Evolutionary conservation across 2,329 filamentous ascomycete genomes (phyloP), one percentile per base, ranked within the genome.

Genomic region (Aspergillus japonicus): DNA sequence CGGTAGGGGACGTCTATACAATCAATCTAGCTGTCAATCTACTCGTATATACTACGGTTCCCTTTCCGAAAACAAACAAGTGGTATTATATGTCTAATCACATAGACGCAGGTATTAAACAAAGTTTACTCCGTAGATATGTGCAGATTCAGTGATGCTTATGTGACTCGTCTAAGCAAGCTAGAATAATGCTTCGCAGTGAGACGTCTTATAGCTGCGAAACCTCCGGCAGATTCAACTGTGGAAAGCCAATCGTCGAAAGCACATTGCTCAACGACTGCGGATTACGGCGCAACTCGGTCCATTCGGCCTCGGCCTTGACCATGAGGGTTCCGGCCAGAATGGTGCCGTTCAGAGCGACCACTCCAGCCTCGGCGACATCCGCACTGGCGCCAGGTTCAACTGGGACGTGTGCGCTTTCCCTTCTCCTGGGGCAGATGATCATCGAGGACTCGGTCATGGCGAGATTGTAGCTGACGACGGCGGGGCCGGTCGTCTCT

Each of bases 301-400:
- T 75, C 82, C 82, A 86, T 66, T 85, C 82, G 8, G 75, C 75
- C 65, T 83, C 73, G 6, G 78, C 73, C 69, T 86, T 86, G 21
- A 86, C 84, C 83, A 87, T 84, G 62, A 86, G 70, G 4, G 83
- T 86, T 1, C 83, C 84, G 1, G 78, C 84, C 3, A 86, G 73
- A 19, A 85, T 76, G 0, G 84, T 86, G 3, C 84, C 84, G 61
- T 87, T 86, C 39, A 86, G 66, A 8, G 80, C 80, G 16, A 85
- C 76, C 47, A 77, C 70, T 8, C 81, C 76, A 2, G 69, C 68
- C 6, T 73, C 71, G 1, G 55, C 62, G 5, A 72, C 60, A 33
- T 71, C 69, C 2, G 51, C 65, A 5, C 76, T 72, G 5, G 69
- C 71, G 6, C 72, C 75, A 35, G 73, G 64, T 16, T 77, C 73